These are phyloP conservation scores for Carex littledalei DNA, from an alignment of 176 grass and related monocot species.

Conservation along the genomic window DNA sequence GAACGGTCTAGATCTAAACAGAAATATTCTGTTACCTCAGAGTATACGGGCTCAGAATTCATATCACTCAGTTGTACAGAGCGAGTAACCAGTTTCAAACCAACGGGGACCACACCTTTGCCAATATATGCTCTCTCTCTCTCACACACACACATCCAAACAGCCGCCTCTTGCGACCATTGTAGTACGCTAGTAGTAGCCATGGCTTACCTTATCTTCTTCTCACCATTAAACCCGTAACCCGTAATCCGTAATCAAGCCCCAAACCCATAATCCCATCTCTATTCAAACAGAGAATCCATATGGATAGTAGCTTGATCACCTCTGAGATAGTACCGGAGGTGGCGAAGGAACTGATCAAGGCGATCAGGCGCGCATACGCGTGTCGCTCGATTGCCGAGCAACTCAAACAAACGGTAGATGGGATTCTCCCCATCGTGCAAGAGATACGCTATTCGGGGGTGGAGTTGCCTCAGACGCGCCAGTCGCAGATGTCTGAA, in stretches of 20 bases:
- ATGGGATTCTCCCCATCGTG: conserved; percentile 73
- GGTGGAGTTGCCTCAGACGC: conserved; percentile 36
- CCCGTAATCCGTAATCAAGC: background rate
- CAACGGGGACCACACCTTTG: background rate
- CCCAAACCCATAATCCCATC: background rate
- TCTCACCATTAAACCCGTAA: background rate
- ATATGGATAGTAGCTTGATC: conserved; percentile 31
- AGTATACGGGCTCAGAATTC: too few species aligned
- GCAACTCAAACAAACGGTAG: conserved; percentile 75
- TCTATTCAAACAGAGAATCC: background rate
- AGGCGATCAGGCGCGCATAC: conserved; percentile 46
- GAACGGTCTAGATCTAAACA: too few species aligned
- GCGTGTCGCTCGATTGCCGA: conserved; percentile 66
- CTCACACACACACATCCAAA: background rate
- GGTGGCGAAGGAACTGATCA: conserved; percentile 55
- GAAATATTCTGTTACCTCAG: too few species aligned
- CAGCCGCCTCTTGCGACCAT: conserved; percentile 5
- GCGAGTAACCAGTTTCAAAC: background rate
- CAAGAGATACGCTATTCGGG: conserved; percentile 37
- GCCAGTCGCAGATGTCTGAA: conserved; percentile 47
- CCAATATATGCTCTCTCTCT: background rate
- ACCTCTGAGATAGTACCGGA: conserved; percentile 49
- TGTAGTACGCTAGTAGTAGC: background rate
- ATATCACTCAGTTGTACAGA: background rate
- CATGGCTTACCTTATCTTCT: conserved; percentile 10